Evolutionary conservation across 371 early-diverging fungal genomes (phyloP), one percentile per base, ranked within the genome.

Genomic region (Fennellomyces sp.): DNA sequence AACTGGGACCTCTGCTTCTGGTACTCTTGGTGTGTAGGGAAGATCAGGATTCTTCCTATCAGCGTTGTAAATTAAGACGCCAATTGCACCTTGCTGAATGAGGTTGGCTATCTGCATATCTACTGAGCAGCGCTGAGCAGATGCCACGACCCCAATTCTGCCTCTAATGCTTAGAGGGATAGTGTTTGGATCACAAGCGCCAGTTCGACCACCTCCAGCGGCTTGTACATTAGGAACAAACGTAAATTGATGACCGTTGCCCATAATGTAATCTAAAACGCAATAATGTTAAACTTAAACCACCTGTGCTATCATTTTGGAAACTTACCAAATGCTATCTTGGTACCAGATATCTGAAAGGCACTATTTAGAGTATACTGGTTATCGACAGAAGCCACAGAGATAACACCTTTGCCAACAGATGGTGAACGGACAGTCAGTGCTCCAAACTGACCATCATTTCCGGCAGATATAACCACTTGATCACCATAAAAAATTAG

Each of bases 351-450:
- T 17, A 23, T 41, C 10, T 56, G 53, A 33, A 26, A 21, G n/a
- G 66, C 13, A 64, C 29, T 45, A 59, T 70, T 5, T 65, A 71
- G 36, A 60, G 63, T 17, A 67, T 69, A 30, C 66, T 61, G 15
- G 53, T 80, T 88, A 45, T 85, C 83, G 25, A 85, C 77, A 0
- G 92, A 84, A 11, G 87, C 92, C 7, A 88, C 91, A 13, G 84
- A 69, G 42, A 88, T 82, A 10, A 84, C 83, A n/a, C 75, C 72
- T 19, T 62, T 58, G 3, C 81, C 85, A 13, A 86, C 69, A 23
- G 85, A 86, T 8, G 92, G 91, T 6, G 88, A 65, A 3, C 75
- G 68, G 3, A 77, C 73, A 28, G 82, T 63, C 56, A 76, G 86
- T 10, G 88, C 62, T 2, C 94, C 94, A 6, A 70, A 65, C 3